Evolutionary conservation across 345 rosid genomes (phyloP).

Genomic region (Salix brachista): DNA sequence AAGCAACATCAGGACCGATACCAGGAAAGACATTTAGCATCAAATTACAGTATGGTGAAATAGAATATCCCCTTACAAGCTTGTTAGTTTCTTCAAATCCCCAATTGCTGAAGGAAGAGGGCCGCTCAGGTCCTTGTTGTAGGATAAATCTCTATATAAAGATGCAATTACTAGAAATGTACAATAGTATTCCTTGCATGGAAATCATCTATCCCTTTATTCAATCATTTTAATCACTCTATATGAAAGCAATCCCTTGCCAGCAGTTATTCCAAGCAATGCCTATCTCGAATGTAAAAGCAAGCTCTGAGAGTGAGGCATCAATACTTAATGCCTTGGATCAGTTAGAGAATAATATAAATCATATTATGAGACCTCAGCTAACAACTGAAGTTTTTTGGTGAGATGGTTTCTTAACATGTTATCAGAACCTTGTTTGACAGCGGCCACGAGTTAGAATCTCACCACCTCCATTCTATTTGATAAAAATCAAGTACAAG

Average conservation of each 20-base stretch:
- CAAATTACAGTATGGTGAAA: neutral
- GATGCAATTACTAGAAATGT: constrained; percentile 15
- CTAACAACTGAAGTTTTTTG: no score
- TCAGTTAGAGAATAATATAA: no score
- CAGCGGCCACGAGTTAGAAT: no score
- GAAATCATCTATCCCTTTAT: neutral
- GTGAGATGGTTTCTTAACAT: no score
- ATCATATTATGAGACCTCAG: no score
- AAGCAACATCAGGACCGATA: neutral
- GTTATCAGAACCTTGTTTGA: no score
- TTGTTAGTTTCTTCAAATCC: constrained; percentile 45
- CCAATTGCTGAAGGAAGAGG: constrained; percentile 62
- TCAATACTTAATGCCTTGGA: neutral
- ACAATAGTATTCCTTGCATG: neutral
- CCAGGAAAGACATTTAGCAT: neutral
- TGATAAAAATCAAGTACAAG: no score
- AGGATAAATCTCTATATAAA: constrained; percentile 72
- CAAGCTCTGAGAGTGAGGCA: neutral
- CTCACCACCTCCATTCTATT: no score
- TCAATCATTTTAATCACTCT: neutral
- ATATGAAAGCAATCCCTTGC: neutral
- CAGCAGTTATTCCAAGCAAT: neutral
- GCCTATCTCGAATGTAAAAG: neutral
- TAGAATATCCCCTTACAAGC: constrained; percentile 49
- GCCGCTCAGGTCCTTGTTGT: constrained; percentile 56